Conservation (phyloP, 345 rosid genomes). For the Ceriops zippeliana region DNA sequence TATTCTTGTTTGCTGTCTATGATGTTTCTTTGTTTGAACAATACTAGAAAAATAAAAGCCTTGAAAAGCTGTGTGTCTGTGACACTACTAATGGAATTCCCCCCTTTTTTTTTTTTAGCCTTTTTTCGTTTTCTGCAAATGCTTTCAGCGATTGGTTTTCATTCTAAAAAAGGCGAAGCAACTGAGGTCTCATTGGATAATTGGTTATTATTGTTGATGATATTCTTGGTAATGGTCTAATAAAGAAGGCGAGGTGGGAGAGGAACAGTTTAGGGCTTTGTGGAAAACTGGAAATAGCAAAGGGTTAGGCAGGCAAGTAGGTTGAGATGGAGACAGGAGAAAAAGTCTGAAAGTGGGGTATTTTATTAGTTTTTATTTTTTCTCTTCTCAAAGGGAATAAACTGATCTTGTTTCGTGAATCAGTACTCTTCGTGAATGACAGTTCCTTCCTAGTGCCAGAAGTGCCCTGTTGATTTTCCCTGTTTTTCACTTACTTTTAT, state of each 20-base stretch:
- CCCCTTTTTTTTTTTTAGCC: background rate
- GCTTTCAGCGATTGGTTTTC: background rate
- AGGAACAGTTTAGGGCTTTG: slow-evolving; percentile 2
- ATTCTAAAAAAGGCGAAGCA: background rate
- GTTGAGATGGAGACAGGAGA: background rate
- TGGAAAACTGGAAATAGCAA: background rate
- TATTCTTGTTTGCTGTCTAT: slow-evolving; percentile 8
- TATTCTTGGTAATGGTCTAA: background rate
- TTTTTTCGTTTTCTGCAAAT: background rate
- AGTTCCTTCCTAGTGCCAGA: background rate
- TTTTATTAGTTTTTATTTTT: background rate
- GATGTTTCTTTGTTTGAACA: slow-evolving; percentile 19
- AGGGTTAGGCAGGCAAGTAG: background rate
- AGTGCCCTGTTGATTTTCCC: background rate
- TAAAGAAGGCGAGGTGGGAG: background rate
- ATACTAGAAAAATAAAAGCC: slow-evolving; percentile 18
- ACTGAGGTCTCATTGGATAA: background rate
- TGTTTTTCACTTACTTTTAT: background rate
- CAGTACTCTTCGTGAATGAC: background rate
- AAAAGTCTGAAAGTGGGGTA: background rate
- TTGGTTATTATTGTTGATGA: slow-evolving; percentile 1
- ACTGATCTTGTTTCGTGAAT: background rate
- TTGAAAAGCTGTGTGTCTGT: background rate
- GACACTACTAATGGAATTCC: background rate
- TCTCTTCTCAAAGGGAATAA: too few species aligned